Conservation (phyloP, 2,329 filamentous ascomycete species). For the Colletotrichum magnum region DNA sequence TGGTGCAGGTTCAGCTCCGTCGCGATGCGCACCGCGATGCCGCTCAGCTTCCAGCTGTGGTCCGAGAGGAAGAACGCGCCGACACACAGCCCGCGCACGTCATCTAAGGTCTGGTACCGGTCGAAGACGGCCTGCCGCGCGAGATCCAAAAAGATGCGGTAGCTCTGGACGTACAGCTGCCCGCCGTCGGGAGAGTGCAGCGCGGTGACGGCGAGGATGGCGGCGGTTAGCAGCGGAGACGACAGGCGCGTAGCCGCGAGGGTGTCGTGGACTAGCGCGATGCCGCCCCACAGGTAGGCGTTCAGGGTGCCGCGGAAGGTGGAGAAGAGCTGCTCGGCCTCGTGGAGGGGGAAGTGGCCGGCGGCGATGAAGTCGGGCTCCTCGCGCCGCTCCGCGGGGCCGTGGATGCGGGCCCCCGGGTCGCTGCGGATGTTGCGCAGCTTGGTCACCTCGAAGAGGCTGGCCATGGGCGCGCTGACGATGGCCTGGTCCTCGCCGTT, state of each 20-base stretch:
- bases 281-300: conserved; percentile 51
- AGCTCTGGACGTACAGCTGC: conserved; percentile 68
- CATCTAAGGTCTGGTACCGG: conserved; percentile 66
- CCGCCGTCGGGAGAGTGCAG: conserved; percentile 52
- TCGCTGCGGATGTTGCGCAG: conserved; percentile 51
- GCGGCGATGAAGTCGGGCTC: conserved; percentile 49
- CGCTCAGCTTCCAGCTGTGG: conserved; percentile 68
- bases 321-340: conserved; percentile 48
- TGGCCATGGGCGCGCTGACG: conserved; percentile 50
- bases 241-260: conserved; percentile 48
- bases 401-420: conserved; percentile 43
- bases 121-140: conserved; percentile 72
- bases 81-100: conserved; percentile 72
- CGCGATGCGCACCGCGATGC: conserved; percentile 70
- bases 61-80: conserved; percentile 77
- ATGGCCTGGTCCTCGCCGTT: conserved; percentile 46
- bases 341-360: conserved; percentile 45
- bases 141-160: conserved; percentile 69
- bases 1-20: conserved; percentile 71
- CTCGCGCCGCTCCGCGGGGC: conserved; percentile 28
- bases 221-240: conserved; percentile 48
- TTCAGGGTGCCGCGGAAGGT: conserved; percentile 49
- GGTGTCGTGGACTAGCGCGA: conserved; percentile 48
- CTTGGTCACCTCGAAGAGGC: conserved; percentile 51
- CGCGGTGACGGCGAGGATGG: conserved; percentile 52